Base-by-base conservation (phyloP, 331 rosid species). In the Malus hybrid region DNA sequence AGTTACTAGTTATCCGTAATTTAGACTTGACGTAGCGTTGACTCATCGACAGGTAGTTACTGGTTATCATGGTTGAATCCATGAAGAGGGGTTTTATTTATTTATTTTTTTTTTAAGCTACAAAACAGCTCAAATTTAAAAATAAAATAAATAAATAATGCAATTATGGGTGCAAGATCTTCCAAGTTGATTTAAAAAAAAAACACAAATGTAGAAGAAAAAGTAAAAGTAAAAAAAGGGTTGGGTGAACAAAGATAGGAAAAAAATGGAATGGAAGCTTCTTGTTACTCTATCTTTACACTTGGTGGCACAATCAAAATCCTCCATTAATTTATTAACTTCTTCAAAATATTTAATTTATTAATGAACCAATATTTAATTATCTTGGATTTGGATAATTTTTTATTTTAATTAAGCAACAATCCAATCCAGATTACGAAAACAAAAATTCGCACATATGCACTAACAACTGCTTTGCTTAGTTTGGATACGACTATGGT, bases 291-390 rank as follows among this genome's bases (percentile, higher is more conserved):
- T 61, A 28, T 63, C n/a, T 63, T 15, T 63, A 62, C 5, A 14
- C 72, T 33, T 62, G 64, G 70, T 80, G 79, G 72, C 46, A 42
- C 76, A 74, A 67, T 73, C 65, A 44, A 44, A 66, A 5, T 55
- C 39, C 50, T 42, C 70, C 42, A 63, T n/a, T n/a, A 29, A 29
- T 20, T 31, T 55, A 20, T 13, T 14, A 39, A 3, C 46, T 39
- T 39, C 46, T 10, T 39, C 46, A 39, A 39, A 39, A 39, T 10
- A 39, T 44, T 44, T 44, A 3, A 44, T 44, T 44, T 44, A 44
- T 44, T 44, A 11, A 11, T 11, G 50, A 44, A 44, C 5, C 1
- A 11, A 44, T 44, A 44, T 10, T 10, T 44, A 11, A 44, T 44
- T 44, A 10, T 44, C 14, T 44, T 10, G 15, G 5, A 11, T 44